These are phyloP conservation scores for Herpotrichia juniperi DNA, from an alignment of 2,329 filamentous ascomycete species.

Conservation along the genomic window DNA sequence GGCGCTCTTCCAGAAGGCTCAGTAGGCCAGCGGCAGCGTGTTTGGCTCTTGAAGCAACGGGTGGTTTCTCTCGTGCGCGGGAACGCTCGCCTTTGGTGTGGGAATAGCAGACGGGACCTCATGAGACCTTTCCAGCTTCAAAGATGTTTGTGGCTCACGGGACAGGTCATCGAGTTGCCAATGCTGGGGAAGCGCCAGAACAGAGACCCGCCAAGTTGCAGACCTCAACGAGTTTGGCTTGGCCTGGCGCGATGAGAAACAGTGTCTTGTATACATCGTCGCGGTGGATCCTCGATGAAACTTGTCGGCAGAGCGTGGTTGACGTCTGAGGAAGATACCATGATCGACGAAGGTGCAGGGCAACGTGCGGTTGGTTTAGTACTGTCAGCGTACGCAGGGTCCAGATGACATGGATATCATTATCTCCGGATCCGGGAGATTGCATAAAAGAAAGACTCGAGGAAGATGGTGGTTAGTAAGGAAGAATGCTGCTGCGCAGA, in stretches of 20 bases:
- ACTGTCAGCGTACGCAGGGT: constrained; percentile 8
- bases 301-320: neutral
- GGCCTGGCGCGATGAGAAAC: neutral
- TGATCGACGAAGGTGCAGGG: neutral
- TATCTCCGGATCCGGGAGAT: too few species aligned
- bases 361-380: neutral
- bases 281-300: neutral
- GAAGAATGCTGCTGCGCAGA: neutral
- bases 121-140: constrained; percentile 29
- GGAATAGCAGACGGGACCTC: constrained; percentile 2
- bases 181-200: neutral
- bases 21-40: too few species aligned
- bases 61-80: too few species aligned
- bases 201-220: constrained; percentile 1
- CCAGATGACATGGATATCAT: neutral
- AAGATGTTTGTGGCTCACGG: constrained; percentile 19
- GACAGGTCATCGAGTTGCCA: neutral
- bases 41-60: too few species aligned
- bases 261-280: neutral
- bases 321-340: neutral
- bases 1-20: too few species aligned
- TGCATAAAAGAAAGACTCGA: too few species aligned
- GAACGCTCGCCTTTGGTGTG: too few species aligned
- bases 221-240: neutral
- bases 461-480: too few species aligned